Percentiles rank a stretch among this genome's conserved stretches.
Evolutionary conservation across 1,284 basidiomycete species (phyloP).

Genomic region (Sporisorium iseilematis-ciliati): DNA sequence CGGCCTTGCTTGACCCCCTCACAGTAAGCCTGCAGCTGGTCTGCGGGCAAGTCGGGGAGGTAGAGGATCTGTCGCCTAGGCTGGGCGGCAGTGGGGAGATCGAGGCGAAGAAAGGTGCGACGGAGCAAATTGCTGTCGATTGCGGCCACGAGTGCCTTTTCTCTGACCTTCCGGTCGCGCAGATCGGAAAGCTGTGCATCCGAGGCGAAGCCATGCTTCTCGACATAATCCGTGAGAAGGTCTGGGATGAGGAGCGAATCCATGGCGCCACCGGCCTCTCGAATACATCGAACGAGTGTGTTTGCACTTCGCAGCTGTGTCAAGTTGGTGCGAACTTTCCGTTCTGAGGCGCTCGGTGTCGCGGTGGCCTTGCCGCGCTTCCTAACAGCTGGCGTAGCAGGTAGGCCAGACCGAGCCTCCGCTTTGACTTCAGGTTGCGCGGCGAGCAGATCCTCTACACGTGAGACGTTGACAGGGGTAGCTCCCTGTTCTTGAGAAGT

Average conservation of each 20-base stretch:
- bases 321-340: constrained; percentile 37
- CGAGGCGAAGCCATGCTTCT: constrained; percentile 34
- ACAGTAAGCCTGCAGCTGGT: constrained; percentile 35
- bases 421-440: constrained; percentile 8
- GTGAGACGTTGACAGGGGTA: constrained; percentile 11
- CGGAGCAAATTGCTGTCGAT: constrained; percentile 36
- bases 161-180: constrained; percentile 41
- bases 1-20: constrained; percentile 29
- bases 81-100: constrained; percentile 9
- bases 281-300: constrained; percentile 43
- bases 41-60: constrained; percentile 27
- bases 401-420: background rate
- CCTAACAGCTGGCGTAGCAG: constrained; percentile 20
- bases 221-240: constrained; percentile 36
- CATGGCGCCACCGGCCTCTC: constrained; percentile 42
- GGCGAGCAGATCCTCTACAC: constrained; percentile 24
- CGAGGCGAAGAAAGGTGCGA: constrained; percentile 39
- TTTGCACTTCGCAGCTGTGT: constrained; percentile 36
- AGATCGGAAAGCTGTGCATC: constrained; percentile 41
- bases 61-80: constrained; percentile 46
- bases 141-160: constrained; percentile 30
- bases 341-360: constrained; percentile 22
- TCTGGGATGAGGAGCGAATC: constrained; percentile 39
- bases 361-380: background rate
- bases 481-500: background rate